phyloP scores from a whole-genome alignment of 805 yeast species.

The Hermanozyma aechmeae region DNA sequence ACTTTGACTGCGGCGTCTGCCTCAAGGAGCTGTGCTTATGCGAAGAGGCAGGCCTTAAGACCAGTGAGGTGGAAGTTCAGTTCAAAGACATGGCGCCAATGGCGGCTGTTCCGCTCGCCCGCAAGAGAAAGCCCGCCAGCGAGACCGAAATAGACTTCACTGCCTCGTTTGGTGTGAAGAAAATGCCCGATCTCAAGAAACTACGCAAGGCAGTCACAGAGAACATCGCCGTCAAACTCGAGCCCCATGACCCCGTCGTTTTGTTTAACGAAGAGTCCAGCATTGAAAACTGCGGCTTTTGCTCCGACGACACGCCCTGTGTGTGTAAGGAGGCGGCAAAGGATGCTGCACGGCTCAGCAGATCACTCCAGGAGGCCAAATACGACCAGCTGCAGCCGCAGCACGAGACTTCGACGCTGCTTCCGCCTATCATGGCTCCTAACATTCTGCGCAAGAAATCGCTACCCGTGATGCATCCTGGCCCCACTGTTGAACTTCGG shows the following conservation, averaged over 20 bases:
- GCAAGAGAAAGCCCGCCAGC: conserved; percentile 15
- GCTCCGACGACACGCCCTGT: conserved; percentile 87
- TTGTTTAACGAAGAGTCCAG: conserved; percentile 37
- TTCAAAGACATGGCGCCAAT: conserved; percentile 43
- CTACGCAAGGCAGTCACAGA: conserved; percentile 11
- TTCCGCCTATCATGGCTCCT: conserved; percentile 33
- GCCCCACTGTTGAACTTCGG: conserved; percentile 47
- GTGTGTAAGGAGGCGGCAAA: conserved; percentile 75
- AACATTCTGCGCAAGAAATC: conserved; percentile 24
- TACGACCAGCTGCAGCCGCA: conserved; percentile 4
- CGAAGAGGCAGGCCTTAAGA: conserved; percentile 40
- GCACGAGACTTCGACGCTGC: conserved; percentile 13
- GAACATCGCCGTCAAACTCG: conserved; percentile 4
- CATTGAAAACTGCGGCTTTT: conserved; percentile 82
- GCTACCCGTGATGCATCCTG: conserved; percentile 56
- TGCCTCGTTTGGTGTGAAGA: conserved; percentile 23
- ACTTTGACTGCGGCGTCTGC: conserved; percentile 56
- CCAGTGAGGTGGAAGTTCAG: conserved; percentile 18
- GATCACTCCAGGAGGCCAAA: conserved; percentile 11
- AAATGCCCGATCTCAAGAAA: conserved; percentile 29
- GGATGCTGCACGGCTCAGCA: conserved; percentile 34
- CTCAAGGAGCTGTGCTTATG: conserved; percentile 61
- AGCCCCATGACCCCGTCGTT: conserved; percentile 1
- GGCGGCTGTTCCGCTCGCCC: conserved; percentile 56
- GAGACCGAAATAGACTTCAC: conserved; percentile 50